Conservation (phyloP, 768 basidiomycete species). For the Erythrobasidium yunnanense region DNA sequence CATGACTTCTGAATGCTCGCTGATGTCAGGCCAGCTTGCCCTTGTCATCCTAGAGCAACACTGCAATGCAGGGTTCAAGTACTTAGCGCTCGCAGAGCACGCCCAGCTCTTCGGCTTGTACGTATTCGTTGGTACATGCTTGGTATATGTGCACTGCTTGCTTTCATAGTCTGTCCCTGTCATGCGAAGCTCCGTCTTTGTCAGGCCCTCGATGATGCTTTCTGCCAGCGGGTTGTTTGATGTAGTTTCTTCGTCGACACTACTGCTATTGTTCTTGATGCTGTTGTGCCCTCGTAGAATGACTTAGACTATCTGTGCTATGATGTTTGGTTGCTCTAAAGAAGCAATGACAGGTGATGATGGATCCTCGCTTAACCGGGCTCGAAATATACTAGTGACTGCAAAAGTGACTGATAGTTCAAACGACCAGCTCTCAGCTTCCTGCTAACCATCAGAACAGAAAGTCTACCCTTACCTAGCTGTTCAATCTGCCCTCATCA, state of each 20-base stretch:
- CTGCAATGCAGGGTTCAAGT: neutral
- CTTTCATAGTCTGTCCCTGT: slow-evolving; percentile 25
- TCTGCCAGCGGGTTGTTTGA: slow-evolving; percentile 23
- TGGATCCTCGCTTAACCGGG: too few relatives aligned
- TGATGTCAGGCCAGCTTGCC: neutral
- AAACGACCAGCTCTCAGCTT: too few relatives aligned
- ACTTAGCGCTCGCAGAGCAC: neutral
- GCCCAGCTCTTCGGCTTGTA: neutral
- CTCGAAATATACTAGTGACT: too few relatives aligned
- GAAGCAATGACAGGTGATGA: too few relatives aligned
- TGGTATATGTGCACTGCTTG: slow-evolving; percentile 15
- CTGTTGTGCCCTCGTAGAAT: neutral
- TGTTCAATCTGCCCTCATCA: too few relatives aligned
- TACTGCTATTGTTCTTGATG: too few relatives aligned
- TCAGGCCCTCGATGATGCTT: slow-evolving; percentile 27
- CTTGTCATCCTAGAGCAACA: slow-evolving; percentile 22
- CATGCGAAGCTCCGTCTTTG: neutral
- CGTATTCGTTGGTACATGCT: slow-evolving; percentile 29
- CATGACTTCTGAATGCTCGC: neutral
- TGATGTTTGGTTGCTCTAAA: neutral
- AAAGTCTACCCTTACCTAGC: too few relatives aligned
- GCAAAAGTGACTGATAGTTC: too few relatives aligned
- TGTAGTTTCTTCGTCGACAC: neutral
- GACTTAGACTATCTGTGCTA: neutral
- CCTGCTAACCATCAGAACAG: too few relatives aligned